Evolutionary conservation across 164 flowering plant genomes (phyloP), one percentile per base, ranked within the genome.

Genomic region (Hamamelis virginiana): DNA sequence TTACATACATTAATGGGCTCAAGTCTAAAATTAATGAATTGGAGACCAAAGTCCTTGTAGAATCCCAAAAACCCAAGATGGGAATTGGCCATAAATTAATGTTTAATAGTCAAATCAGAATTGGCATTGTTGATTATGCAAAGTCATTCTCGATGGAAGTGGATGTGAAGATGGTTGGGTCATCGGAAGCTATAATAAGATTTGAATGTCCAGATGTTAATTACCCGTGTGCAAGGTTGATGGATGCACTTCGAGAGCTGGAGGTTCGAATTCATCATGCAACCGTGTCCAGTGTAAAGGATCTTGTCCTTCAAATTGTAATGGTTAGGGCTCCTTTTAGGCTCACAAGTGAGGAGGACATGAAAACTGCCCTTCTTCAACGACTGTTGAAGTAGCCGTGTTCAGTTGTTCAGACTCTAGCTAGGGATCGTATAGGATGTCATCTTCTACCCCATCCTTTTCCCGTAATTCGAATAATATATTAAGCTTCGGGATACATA

Each of bases 81-180:
- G 16, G 53, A 13, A 5, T 44, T 1, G 44, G 11, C 8, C 8
- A n/a, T n/a, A n/a, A n/a, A n/a, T n/a, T n/a, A 1, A 19, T 14
- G 10, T 12, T 5, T 6, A 11, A 19, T 10, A 48, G 50, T n/a
- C 69, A 59, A 66, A 66, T 27, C 38, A 25, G 60, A 9, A 48
- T 46, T 9, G 14, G 19, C 9, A 59, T 11, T 5, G 44, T n/a
- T 9, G 46, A 58, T 43, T 23, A 16, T n/a, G 18, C 46, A 33
- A 23, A 6, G 41, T 33, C 41, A 33, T 41, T 44, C 33, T 1
- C 64, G 4, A 33, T 33, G 41, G 90, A 90, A 19, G 67, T 90
- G 9, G 91, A 91, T 64, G 89, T 90, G 18, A 87, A 81, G 76
- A 69, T 89, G 1, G 61, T 87, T 21, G 97, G 97, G n/a, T n/a